Base-by-base conservation (phyloP, 2,329 filamentous ascomycete genomes). In the Xylaria sp. region DNA sequence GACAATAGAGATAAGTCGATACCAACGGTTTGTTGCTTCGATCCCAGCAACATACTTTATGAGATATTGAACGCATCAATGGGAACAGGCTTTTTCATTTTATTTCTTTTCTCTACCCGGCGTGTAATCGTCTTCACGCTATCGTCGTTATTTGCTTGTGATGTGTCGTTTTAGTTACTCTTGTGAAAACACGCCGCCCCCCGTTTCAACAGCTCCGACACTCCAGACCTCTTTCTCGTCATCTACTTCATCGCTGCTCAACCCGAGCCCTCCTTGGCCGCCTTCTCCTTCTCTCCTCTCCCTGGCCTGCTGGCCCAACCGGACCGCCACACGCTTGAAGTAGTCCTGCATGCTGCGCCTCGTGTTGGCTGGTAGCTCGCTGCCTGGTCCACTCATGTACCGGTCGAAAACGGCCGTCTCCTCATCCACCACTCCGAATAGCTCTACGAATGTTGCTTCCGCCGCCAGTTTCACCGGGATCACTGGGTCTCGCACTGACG, bases 191-290 rank as follows among this genome's bases (percentile, higher is more conserved):
- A 83, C 79, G 67, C 93, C 92, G 9, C 88, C 91, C 56, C 83
- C 84, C 13, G 94, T 83, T 79, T 98, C 95, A 59, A 97, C 90
- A 81, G 92, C 94, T 6, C 96, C 96, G 59, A 99, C 92, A 79
- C 93, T 96, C 94, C 94, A 97, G 71, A 99, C 90, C 84, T 99
- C 96, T 81, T 89, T 91, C 84, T 98, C 94, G 82, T 99, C 96
- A 78, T 99, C 96, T 39, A 90, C 84, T 83, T 99, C 96, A 80
- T 99, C 96, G 78, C 93, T 94, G 41, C 91, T 92, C 76, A 99
- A 80, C 0, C 94, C 94, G 59, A 98, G 79, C 0, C 94, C 94
- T 56, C 94, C 94, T 67, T 91, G 88, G 8, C 95, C 96, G 70
- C 94, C 95, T 79, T 98, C 94, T 0, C 96, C 96, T 74, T 97